phyloP scores from a whole-genome alignment of 139 green algal genomes.

The Ulvella scutata region DNA sequence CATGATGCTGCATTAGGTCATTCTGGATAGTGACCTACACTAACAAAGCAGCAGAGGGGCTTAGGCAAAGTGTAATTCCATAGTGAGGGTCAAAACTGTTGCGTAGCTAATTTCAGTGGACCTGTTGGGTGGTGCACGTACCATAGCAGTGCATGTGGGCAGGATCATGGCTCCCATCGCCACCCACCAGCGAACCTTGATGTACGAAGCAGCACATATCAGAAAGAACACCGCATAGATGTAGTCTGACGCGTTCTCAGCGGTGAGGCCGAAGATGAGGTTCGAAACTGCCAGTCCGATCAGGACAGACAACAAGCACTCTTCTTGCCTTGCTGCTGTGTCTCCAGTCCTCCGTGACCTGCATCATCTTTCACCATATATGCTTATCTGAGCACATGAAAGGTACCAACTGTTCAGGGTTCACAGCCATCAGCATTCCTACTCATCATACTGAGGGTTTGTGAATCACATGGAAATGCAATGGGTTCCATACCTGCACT shows the following conservation, averaged over 20 bases:
- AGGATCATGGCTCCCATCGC: constrained; percentile 24
- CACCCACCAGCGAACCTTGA: constrained; percentile 55
- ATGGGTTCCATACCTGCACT: no score
- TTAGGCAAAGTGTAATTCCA: no score
- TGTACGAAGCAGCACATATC: constrained; percentile 53
- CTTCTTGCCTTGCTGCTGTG: constrained; percentile 36
- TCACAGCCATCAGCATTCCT: constrained; percentile 4
- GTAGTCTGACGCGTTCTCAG: constrained; percentile 33
- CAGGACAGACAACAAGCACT: constrained; percentile 37
- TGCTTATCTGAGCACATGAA: background rate
- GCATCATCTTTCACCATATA: no score
- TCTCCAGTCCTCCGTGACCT: background rate
- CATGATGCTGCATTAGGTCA: no score
- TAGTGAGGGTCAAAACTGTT: no score
- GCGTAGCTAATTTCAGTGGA: no score
- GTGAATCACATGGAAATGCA: no score
- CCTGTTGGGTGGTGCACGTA: background rate
- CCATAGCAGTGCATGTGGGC: constrained; percentile 9
- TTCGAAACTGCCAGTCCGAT: constrained; percentile 44
- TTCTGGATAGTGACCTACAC: no score
- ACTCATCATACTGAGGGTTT: no score
- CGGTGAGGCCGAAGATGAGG: constrained; percentile 32
- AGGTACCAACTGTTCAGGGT: background rate
- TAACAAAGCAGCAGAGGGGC: no score
- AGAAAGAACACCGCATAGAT: constrained; percentile 61